A percentile compares a stretch with the other conserved stretches of the same genome.
phyloP scores from a whole-genome alignment of 176 grass and related monocot species.

The Cenchrus purpureus region DNA sequence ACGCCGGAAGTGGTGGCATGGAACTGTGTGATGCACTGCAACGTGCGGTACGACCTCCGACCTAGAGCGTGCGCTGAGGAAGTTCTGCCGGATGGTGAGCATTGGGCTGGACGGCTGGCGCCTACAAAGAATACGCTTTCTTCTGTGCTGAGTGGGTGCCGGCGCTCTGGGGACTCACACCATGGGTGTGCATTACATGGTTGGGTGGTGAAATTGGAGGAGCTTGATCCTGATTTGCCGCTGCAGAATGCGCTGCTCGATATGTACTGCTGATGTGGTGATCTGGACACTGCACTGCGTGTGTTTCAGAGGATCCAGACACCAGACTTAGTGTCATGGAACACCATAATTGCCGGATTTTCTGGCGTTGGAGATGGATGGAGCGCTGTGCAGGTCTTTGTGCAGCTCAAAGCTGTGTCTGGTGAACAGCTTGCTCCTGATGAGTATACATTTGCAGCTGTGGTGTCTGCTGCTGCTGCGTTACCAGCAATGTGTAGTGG shows the following conservation, averaged over 20 bases:
- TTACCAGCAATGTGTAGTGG: slow-evolving; percentile 64
- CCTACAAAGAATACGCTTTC: slow-evolving; percentile 65
- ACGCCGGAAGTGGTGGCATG: slow-evolving; percentile 66
- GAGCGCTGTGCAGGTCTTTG: slow-evolving; percentile 63
- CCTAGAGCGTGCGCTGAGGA: slow-evolving; percentile 45
- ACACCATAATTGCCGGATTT: slow-evolving; percentile 81
- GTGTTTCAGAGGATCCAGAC: slow-evolving; percentile 68
- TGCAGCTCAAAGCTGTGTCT: slow-evolving; percentile 44
- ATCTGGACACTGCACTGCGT: slow-evolving; percentile 49
- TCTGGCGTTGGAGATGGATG: slow-evolving; percentile 54
- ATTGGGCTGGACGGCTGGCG: slow-evolving; percentile 15
- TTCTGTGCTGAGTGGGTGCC: slow-evolving; percentile 58
- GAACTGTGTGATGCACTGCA: slow-evolving; percentile 78
- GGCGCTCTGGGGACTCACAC: slow-evolving; percentile 25
- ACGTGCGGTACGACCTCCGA: slow-evolving; percentile 52
- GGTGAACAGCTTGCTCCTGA: slow-evolving; percentile 49
- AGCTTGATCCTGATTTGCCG: slow-evolving; percentile 60
- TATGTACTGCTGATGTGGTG: slow-evolving; percentile 74
- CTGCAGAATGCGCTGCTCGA: slow-evolving; percentile 74
- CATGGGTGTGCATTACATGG: slow-evolving; percentile 68
- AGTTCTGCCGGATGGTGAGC: slow-evolving; percentile 56
- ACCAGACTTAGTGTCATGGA: slow-evolving; percentile 82
- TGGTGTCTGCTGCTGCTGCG: slow-evolving; percentile 63
- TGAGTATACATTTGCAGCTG: slow-evolving; percentile 77
- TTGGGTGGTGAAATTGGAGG: slow-evolving; percentile 66